These are phyloP conservation scores for Musa balbisiana DNA, from an alignment of 202 grass and related monocot genomes.

Conservation along the genomic window DNA sequence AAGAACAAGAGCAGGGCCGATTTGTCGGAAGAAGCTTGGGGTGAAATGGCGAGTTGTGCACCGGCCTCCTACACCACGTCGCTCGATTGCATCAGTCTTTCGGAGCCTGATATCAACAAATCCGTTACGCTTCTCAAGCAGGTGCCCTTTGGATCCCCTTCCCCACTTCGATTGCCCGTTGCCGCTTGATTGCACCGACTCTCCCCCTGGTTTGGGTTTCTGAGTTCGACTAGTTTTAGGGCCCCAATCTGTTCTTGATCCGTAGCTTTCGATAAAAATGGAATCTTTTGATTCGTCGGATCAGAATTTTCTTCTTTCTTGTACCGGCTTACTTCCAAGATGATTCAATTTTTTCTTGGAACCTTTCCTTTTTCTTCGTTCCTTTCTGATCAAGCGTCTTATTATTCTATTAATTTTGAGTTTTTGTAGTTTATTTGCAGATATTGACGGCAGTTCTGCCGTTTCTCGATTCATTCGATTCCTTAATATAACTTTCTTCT, in stretches of 20 bases:
- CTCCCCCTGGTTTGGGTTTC: too few species aligned
- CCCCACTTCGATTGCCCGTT: not conserved
- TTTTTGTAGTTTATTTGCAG: not conserved
- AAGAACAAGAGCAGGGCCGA: too few species aligned
- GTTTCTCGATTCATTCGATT: not conserved
- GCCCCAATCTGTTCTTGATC: too few species aligned
- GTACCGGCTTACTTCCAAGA: too few species aligned
- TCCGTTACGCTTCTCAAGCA: slow-evolving; percentile 85
- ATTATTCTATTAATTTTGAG: not conserved
- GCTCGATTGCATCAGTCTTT: slow-evolving; percentile 78
- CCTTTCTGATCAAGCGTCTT: too few species aligned
- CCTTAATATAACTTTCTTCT: not conserved
- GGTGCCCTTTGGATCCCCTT: slow-evolving; percentile 25
- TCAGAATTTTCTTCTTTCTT: too few species aligned
- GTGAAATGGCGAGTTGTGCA: slow-evolving; percentile 31
- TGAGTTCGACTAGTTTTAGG: too few species aligned
- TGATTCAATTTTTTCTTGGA: too few species aligned
- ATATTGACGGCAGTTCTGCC: not conserved
- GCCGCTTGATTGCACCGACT: not conserved
- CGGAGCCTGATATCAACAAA: not conserved
- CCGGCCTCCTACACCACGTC: slow-evolving; percentile 28
- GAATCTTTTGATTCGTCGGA: too few species aligned
- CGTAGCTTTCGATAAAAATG: too few species aligned
- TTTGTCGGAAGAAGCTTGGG: not conserved
- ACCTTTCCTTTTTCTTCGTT: too few species aligned